Base-by-base conservation (phyloP, 192 early-diverging fungal species). In the Coemansia sp. region DNA sequence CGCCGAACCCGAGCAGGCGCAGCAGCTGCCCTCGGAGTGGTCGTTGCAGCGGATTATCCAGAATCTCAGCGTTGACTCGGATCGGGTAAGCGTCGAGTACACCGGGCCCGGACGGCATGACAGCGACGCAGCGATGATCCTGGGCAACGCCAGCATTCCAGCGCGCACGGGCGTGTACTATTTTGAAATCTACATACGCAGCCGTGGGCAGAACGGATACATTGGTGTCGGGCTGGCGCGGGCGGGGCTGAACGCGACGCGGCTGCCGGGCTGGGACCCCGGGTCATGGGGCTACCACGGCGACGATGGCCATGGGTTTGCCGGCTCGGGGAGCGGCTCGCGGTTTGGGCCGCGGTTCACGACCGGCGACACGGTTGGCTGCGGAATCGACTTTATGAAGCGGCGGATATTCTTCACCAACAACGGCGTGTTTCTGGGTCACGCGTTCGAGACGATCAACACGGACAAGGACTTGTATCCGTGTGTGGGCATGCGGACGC, bases 201-300 rank as follows among this genome's bases (percentile, higher is more conserved):
- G 79, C 66, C 93, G 95, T 68, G 97, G 95, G 26, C 67, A 84
- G 27, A 82, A 90, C 61, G 97, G 95, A 40, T 94, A 86, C 51
- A 95, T 98, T 64, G 93, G 91, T 7, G 78, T 98, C 35, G 97
- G 97, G n/a, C 79, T 97, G 27, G 83, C 83, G 39, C 78, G 61
- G n/a, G 34, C 68, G 10, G 60, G 45, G 7, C 81, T 87, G 5
- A 39, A 58, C 10, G 38, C 85, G 40, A 70, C 81, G 25, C 78
- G 92, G 50, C 75, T 97, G 38, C 95, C 97, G 23, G 96, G 96
- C 1, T 95, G 90, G 88, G 92, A 97, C 48, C 57, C 79, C 2
- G 60, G 84, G 44, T 94, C 93, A 5, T 99, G 88, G 86, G 95
- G 94, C 8, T 99, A 97, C 75, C 95, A 98, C 71, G 95, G 91